Conservation (phyloP, 305 asterid genomes). For the Fraxinus sp. region DNA sequence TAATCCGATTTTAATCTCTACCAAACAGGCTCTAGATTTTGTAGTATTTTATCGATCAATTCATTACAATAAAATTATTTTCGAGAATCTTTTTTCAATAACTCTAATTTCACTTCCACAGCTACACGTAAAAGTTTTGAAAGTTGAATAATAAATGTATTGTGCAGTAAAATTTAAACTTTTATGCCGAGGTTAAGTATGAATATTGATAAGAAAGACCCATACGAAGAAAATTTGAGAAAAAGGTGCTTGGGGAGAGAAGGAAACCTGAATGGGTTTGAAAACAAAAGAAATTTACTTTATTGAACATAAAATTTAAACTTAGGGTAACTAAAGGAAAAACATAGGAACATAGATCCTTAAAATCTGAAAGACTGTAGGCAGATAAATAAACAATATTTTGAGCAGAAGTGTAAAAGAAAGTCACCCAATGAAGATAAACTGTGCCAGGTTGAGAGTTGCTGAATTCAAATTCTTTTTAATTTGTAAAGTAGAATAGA, state of each 20-base stretch:
- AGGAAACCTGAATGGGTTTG: background rate
- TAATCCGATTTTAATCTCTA: too few species aligned
- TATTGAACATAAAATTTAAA: background rate
- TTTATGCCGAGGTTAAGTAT: background rate
- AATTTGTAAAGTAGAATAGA: background rate
- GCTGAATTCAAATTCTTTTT: background rate
- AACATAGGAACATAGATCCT: background rate
- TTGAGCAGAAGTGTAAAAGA: background rate
- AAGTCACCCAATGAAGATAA: slow-evolving; percentile 10
- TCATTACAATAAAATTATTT: background rate
- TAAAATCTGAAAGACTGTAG: background rate
- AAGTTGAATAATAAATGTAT: background rate
- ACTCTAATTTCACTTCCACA: background rate
- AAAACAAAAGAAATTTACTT: background rate
- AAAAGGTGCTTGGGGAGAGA: background rate
- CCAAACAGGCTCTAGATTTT: too few species aligned
- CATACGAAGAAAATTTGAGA: slow-evolving; percentile 5
- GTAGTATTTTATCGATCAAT: background rate
- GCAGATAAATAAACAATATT: background rate
- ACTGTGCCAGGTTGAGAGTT: background rate
- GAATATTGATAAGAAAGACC: background rate
- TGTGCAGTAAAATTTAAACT: background rate
- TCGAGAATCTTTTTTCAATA: background rate
- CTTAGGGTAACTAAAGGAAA: background rate
- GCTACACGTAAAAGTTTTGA: background rate